Evolutionary conservation across 768 basidiomycete species (phyloP).

Genomic region (Amanita pallidorosea): DNA sequence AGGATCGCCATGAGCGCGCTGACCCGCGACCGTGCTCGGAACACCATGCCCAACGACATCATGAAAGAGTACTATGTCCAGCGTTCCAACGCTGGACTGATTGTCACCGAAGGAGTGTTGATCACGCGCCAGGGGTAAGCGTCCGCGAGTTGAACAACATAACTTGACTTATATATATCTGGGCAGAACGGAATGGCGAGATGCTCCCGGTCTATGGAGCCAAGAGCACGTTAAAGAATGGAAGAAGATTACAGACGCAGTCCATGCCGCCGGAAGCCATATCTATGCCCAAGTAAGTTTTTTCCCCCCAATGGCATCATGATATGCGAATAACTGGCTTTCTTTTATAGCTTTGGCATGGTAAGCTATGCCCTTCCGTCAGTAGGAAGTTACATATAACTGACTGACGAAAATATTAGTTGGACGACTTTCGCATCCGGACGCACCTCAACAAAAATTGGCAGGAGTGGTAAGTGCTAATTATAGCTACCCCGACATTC

Average conservation of each 20-base stretch:
- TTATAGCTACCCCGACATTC: background rate
- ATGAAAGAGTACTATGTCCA: constrained; percentile 32
- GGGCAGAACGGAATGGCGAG: constrained; percentile 29
- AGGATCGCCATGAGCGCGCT: constrained; percentile 29
- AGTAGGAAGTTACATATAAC: background rate
- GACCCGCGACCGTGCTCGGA: constrained; percentile 27
- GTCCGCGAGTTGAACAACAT: background rate
- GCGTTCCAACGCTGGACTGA: constrained; percentile 29
- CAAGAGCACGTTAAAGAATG: constrained; percentile 31
- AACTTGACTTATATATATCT: no score
- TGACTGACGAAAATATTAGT: constrained; percentile 12
- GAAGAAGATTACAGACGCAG: constrained; percentile 34
- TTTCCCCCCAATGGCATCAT: background rate
- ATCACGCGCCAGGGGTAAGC: constrained; percentile 30
- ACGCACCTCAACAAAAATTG: constrained; percentile 26
- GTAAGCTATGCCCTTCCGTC: constrained; percentile 12
- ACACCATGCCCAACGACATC: constrained; percentile 24
- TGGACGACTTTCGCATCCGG: constrained; percentile 25
- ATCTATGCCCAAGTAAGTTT: constrained; percentile 32
- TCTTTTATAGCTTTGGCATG: constrained; percentile 23
- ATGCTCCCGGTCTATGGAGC: constrained; percentile 38
- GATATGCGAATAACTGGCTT: no score
- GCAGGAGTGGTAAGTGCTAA: constrained; percentile 18
- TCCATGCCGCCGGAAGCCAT: constrained; percentile 32
- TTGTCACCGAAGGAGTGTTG: constrained; percentile 28